Conservation (phyloP, 441 rosid species). For the Aleurites moluccanus region DNA sequence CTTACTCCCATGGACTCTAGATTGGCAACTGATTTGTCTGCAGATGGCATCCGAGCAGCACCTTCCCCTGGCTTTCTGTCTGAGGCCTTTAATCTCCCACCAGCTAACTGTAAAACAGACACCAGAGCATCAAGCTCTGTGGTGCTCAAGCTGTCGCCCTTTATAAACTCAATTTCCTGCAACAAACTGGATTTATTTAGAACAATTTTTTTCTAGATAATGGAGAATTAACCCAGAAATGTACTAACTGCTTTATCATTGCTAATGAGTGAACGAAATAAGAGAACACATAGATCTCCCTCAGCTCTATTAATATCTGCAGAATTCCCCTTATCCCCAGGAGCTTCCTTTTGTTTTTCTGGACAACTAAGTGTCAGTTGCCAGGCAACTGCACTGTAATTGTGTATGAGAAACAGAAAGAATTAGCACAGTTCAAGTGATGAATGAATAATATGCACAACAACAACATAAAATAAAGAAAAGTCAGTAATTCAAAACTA, state of each 20-base stretch:
- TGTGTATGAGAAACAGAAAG: slow-evolving; percentile 13
- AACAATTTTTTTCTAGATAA: background rate
- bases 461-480: background rate
- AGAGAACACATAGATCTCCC: slow-evolving; percentile 69
- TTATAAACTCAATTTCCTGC: slow-evolving; percentile 93
- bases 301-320: slow-evolving; percentile 30
- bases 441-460: background rate
- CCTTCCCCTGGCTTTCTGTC: slow-evolving; percentile 47
- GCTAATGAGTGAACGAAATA: slow-evolving; percentile 73
- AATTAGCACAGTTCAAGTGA: slow-evolving; percentile 3
- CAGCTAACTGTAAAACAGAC: slow-evolving; percentile 66
- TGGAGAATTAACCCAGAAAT: slow-evolving; percentile 17
- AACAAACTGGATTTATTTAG: slow-evolving; percentile 3
- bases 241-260: slow-evolving; percentile 62
- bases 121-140: slow-evolving; percentile 87
- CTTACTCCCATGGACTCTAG: slow-evolving; percentile 88
- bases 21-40: slow-evolving; percentile 53
- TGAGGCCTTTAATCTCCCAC: slow-evolving; percentile 41
- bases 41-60: slow-evolving; percentile 36
- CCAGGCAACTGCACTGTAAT: slow-evolving; percentile 89
- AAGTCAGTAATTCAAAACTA: background rate
- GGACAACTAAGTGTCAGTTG: slow-evolving; percentile 68
- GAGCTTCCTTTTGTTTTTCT: slow-evolving; percentile 45
- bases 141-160: slow-evolving; percentile 69
- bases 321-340: slow-evolving; percentile 35